These are phyloP conservation scores for Hypericum androsaemum DNA, from an alignment of 345 rosid species.

Conservation along the genomic window DNA sequence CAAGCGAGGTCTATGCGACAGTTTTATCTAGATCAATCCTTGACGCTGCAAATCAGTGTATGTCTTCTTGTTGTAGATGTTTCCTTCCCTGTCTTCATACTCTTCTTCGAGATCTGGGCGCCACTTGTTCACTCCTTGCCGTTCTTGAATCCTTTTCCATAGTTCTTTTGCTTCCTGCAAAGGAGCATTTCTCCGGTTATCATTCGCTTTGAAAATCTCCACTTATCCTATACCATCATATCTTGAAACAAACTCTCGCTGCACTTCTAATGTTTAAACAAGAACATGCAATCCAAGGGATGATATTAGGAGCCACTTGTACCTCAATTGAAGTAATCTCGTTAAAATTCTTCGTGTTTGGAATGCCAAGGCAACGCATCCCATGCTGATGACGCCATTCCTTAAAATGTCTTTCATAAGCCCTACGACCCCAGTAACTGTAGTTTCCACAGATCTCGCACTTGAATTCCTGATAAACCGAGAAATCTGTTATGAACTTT, in stretches of 20 bases:
- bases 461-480: constrained; percentile 62
- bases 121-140: constrained; percentile 91
- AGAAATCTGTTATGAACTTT: not conserved
- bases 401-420: constrained; percentile 95
- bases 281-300: not conserved
- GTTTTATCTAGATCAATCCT: constrained; percentile 58
- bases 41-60: constrained; percentile 94
- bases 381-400: constrained; percentile 99
- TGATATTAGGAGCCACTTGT: not conserved
- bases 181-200: not conserved
- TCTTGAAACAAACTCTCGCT: no score
- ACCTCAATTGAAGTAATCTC: constrained; percentile 93
- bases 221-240: no score
- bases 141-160: constrained; percentile 82
- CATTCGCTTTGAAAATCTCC: no score
- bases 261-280: no score
- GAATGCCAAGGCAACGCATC: constrained; percentile 97
- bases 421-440: constrained; percentile 97
- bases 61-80: constrained; percentile 97
- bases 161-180: constrained; percentile 87
- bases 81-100: constrained; percentile 96
- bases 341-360: constrained; percentile 96
- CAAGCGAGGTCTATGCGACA: not conserved
- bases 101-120: constrained; percentile 99
- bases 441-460: constrained; percentile 93